Percentiles rank a stretch among this genome's conserved stretches.
These are phyloP conservation scores for Pythium plurisporium DNA, from an alignment of 352 stramenopile species.

Conservation along the genomic window DNA sequence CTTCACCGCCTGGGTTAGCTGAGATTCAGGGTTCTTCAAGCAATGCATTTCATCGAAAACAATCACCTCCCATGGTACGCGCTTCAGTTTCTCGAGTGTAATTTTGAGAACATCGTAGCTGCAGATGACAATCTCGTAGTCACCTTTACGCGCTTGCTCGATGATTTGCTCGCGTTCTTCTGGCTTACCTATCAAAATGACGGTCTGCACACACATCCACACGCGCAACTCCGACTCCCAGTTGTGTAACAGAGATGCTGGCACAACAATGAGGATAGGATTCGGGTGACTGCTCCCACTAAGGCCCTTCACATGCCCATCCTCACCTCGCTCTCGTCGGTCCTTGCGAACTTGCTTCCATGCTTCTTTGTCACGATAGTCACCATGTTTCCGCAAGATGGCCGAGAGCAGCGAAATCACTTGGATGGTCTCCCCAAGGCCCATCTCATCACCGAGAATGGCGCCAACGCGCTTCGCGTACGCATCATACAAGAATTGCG, in stretches of 20 bases:
- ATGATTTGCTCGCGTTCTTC: constrained; percentile 51
- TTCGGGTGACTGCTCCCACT: constrained; percentile 83
- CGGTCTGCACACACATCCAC: constrained; percentile 82
- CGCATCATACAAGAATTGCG: constrained; percentile 57
- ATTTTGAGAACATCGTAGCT: constrained; percentile 90
- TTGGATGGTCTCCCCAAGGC: constrained; percentile 93
- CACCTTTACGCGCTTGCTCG: constrained; percentile 61
- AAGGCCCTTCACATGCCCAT: constrained; percentile 24
- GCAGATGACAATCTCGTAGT: constrained; percentile 78
- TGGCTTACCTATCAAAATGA: constrained; percentile 61
- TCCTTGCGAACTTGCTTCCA: constrained; percentile 92
- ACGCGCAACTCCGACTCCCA: constrained; percentile 98
- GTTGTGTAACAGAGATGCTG: constrained; percentile 97
- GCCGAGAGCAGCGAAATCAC: constrained; percentile 89
- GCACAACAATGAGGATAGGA: constrained; percentile 97
- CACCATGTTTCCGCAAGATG: constrained; percentile 89
- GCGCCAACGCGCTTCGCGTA: constrained; percentile 48
- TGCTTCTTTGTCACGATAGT: constrained; percentile 93
- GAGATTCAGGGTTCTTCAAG: constrained; percentile 96
- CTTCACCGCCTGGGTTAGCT: constrained; percentile 84
- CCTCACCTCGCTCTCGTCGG: constrained; percentile 60
- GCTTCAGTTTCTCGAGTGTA: constrained; percentile 75
- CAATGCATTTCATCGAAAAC: constrained; percentile 99
- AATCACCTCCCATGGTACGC: constrained; percentile 88
- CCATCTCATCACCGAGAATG: constrained; percentile 99